Evolutionary conservation across 148 eudicot species (phyloP).

Genomic region (Rhododendron ferrugineum): DNA sequence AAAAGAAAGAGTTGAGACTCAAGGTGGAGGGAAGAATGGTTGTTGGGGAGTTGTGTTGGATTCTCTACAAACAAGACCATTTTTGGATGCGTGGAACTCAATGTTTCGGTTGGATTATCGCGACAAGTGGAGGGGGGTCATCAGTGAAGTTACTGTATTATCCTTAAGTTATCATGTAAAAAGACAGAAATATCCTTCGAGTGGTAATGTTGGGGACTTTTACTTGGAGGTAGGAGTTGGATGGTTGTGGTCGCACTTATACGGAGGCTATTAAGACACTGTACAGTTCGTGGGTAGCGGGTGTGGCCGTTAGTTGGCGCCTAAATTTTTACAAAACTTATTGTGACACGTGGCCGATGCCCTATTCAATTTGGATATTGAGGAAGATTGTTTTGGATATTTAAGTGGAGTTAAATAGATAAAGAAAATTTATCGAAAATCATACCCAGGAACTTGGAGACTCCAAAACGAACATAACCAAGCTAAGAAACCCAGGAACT

Average conservation of each 20-base stretch:
- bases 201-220: not conserved
- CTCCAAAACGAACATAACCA: too few species aligned
- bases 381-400: too few species aligned
- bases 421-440: too few species aligned
- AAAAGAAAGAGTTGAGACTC: not conserved
- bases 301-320: conserved; percentile 1
- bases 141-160: not conserved
- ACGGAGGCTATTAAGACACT: not conserved
- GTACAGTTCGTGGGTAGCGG: not conserved
- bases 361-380: too few species aligned
- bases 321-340: not conserved
- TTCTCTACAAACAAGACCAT: not conserved
- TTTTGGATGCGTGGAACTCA: not conserved
- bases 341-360: not conserved
- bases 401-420: too few species aligned
- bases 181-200: not conserved
- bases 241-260: not conserved
- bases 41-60: not conserved
- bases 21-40: conserved; percentile 2
- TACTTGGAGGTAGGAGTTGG: not conserved
- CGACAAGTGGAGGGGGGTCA: not conserved
- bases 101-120: too few species aligned
- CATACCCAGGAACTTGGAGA: too few species aligned
- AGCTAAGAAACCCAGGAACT: too few species aligned
- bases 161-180: not conserved